These are phyloP conservation scores for Saccharomyces jurei DNA, from an alignment of 805 yeast genomes.

Conservation along the genomic window DNA sequence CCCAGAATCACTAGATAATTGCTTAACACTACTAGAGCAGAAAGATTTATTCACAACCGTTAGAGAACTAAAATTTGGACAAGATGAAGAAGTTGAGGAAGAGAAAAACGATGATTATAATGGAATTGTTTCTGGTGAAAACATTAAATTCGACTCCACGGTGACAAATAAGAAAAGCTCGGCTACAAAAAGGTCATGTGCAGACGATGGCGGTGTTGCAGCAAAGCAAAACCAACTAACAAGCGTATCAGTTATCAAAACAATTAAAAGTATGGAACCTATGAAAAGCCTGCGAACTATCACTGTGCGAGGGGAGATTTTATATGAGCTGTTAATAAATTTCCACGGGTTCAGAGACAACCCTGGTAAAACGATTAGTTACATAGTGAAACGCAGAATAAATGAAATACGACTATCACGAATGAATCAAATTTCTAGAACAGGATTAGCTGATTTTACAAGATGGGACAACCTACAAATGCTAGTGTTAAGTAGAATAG, in stretches of 20 bases:
- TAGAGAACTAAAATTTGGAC: conserved; percentile 10
- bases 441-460: conserved; percentile 19
- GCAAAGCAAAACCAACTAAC: conserved; percentile 3
- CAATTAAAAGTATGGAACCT: conserved; percentile 13
- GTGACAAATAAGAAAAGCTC: background rate
- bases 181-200: background rate
- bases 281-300: conserved; percentile 18
- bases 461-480: conserved; percentile 24
- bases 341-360: conserved; percentile 26
- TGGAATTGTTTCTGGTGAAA: background rate
- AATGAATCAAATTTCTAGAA: conserved; percentile 7
- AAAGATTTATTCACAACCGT: conserved; percentile 7
- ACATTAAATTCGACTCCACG: background rate
- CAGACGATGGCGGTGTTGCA: background rate
- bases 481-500: conserved; percentile 11
- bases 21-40: conserved; percentile 6
- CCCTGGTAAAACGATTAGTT: conserved; percentile 23
- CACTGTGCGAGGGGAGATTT: conserved; percentile 11
- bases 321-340: conserved; percentile 23
- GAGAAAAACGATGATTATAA: background rate
- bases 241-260: conserved; percentile 5
- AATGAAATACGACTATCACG: conserved; percentile 11
- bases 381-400: conserved; percentile 17
- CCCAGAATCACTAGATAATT: conserved; percentile 2
- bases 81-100: conserved; percentile 7